A percentile compares a stretch with the other conserved stretches of the same genome.
phyloP scores from a whole-genome alignment of 257 asterid species.

The Rehmannia glutinosa region DNA sequence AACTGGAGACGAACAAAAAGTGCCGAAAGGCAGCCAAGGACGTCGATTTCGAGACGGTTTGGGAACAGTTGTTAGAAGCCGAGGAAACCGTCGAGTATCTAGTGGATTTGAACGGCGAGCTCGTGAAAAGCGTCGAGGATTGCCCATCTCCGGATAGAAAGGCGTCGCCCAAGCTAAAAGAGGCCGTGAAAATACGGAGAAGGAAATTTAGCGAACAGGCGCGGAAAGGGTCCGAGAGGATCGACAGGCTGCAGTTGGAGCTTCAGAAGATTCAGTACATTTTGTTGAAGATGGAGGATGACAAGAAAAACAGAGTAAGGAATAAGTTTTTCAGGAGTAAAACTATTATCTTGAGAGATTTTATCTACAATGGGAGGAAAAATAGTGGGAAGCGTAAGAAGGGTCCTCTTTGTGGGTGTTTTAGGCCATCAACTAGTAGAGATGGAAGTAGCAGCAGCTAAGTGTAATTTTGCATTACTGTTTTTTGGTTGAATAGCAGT shows the following conservation, averaged over 20 bases:
- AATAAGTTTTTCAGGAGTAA: constrained; percentile 48
- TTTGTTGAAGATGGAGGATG: constrained; percentile 62
- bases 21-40: constrained; percentile 33
- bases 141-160: constrained; percentile 42
- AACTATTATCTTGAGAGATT: constrained; percentile 63
- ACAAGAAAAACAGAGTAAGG: constrained; percentile 53
- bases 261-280: constrained; percentile 74
- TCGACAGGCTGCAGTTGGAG: constrained; percentile 74
- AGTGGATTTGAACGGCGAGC: constrained; percentile 54
- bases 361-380: constrained; percentile 55
- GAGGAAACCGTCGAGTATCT: constrained; percentile 64
- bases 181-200: constrained; percentile 37
- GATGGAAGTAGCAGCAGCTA: constrained; percentile 30
- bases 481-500: not conserved
- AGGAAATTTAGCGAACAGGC: constrained; percentile 70
- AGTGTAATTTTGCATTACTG: not conserved
- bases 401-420: constrained; percentile 63
- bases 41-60: constrained; percentile 64
- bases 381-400: constrained; percentile 56
- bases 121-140: constrained; percentile 51
- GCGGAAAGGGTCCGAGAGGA: constrained; percentile 74
- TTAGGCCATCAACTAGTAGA: constrained; percentile 48
- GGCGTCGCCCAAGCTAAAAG: constrained; percentile 46
- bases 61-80: constrained; percentile 79
- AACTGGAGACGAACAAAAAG: constrained; percentile 50